phyloP scores from a whole-genome alignment of 2,329 filamentous ascomycete species.

The Coleophoma eucalyptorum region DNA sequence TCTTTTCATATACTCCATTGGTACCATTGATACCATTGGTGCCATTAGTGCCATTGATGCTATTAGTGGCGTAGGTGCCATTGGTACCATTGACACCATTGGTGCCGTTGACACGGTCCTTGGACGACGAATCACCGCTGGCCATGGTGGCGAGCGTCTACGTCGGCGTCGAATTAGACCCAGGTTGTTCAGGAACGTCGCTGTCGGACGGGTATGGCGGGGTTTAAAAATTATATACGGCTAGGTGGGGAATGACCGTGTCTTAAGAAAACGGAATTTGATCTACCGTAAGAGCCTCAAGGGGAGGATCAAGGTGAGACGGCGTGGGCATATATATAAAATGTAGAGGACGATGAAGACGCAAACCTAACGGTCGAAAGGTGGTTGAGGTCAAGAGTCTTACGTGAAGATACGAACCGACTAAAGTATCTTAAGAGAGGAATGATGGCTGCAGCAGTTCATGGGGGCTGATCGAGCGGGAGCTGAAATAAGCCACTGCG shows the following conservation, averaged over 20 bases:
- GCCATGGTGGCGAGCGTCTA: not conserved
- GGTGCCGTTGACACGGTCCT: not conserved
- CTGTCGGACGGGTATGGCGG: not conserved
- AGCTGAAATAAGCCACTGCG: slow-evolving; percentile 1
- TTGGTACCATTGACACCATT: not conserved
- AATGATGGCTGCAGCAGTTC: not conserved
- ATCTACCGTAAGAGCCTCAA: not conserved
- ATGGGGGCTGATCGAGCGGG: not conserved
- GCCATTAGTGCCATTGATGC: not conserved
- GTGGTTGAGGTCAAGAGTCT: not conserved
- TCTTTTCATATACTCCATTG: not conserved
- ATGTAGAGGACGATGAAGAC: not conserved
- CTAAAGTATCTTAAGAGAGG: not conserved
- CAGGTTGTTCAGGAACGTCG: too few relatives aligned
- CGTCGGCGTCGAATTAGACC: too few relatives aligned
- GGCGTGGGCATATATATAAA: not conserved
- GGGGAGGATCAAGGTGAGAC: not conserved
- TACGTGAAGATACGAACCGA: not conserved
- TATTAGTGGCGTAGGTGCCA: not conserved
- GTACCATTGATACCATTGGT: not conserved
- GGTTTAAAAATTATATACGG: not conserved
- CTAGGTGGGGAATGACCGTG: not conserved
- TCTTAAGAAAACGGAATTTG: not conserved
- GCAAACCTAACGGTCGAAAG: not conserved
- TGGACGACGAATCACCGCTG: not conserved